These are phyloP conservation scores for Elongisporangium anandrum DNA, from an alignment of 352 stramenopile species.

Conservation along the genomic window DNA sequence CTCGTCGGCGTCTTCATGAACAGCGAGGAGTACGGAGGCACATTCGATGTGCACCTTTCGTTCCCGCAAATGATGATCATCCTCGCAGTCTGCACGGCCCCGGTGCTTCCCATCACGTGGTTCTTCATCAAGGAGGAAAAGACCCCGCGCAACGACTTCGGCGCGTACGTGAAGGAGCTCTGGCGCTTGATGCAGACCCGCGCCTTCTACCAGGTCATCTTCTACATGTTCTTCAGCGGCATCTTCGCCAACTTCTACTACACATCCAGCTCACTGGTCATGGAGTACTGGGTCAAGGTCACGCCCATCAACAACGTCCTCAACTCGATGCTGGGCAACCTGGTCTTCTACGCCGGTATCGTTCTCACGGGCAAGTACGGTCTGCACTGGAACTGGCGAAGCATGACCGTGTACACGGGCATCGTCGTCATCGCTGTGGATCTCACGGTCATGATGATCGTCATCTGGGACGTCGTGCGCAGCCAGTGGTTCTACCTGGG, in stretches of 20 bases:
- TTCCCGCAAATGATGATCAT: slow-evolving; percentile 27
- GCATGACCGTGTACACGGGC: slow-evolving; percentile 20
- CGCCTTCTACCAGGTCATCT: slow-evolving; percentile 14
- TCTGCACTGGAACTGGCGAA: slow-evolving; percentile 31
- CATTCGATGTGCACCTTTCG: slow-evolving; percentile 27
- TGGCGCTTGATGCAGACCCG: slow-evolving; percentile 9
- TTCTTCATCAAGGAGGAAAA: slow-evolving; percentile 13
- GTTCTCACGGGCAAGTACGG: slow-evolving; percentile 20
- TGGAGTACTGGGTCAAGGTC: slow-evolving; percentile 8
- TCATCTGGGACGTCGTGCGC: slow-evolving; percentile 6
- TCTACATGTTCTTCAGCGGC: slow-evolving; percentile 9
- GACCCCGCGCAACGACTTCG: not conserved
- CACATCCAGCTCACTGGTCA: slow-evolving; percentile 1
- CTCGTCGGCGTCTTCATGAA: too few relatives aligned
- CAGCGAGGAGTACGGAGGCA: slow-evolving; percentile 7
- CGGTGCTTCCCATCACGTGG: slow-evolving; percentile 8
- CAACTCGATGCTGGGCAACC: slow-evolving; percentile 1
- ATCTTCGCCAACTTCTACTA: slow-evolving; percentile 11
- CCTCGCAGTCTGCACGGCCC: slow-evolving; percentile 2
- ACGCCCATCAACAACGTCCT: slow-evolving; percentile 5
- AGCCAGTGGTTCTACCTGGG: slow-evolving; percentile 7
- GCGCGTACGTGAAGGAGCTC: slow-evolving; percentile 5
- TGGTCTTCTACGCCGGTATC: slow-evolving; percentile 4
- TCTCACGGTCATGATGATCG: slow-evolving; percentile 1
- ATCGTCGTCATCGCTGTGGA: slow-evolving; percentile 8